Base-by-base conservation (phyloP, 1,284 basidiomycete species). In the Vanrija sp. region DNA sequence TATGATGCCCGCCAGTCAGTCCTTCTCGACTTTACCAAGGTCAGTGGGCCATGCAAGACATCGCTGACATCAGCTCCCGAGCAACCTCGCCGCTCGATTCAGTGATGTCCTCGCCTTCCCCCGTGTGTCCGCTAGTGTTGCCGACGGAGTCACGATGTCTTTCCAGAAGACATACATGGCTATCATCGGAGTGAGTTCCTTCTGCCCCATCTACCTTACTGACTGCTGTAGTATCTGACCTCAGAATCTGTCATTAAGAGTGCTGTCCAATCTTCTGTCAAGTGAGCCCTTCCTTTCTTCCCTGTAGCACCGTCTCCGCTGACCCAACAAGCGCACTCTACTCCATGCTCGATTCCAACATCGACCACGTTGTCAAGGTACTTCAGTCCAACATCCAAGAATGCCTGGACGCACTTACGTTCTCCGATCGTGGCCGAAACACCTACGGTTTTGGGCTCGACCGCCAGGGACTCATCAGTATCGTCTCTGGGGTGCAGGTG, bases 181-280 rank as follows among this genome's bases (percentile, higher is more conserved):
- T 0, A 57, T 86, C 14, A 69, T 87, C 19, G 78, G 81, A 49
- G 85, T 85, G 61, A 38, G 78, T 16, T 20, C 7, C 42, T 54
- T 5, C 10, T 23, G 19, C n/a, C n/a, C n/a, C n/a, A n/a, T n/a
- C n/a, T n/a, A n/a, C n/a, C n/a, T 49, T 1, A 20, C 41, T 38
- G 38, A 19, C 4, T 27, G n/a, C n/a, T 47, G 1, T 48, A 86
- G 83, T 85, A 84, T 60, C 69, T 85, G 24, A 79, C 85, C 0
- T 86, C 84, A 2, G 81, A 84, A 41, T 78, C 82, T 43, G 80
- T 87, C 2, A 63, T 85, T 23, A 84, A 84, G 66, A 85, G 80
- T 41, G 84, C 83, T 0, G 60, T 85, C 36, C 75, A 75, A 22
- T 79, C 80, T 39, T 71, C 78, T 41, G 78, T 82, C 31, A 86